Base-by-base conservation (phyloP, 2,329 filamentous ascomycete species). In the Leptodontidium sp. region DNA sequence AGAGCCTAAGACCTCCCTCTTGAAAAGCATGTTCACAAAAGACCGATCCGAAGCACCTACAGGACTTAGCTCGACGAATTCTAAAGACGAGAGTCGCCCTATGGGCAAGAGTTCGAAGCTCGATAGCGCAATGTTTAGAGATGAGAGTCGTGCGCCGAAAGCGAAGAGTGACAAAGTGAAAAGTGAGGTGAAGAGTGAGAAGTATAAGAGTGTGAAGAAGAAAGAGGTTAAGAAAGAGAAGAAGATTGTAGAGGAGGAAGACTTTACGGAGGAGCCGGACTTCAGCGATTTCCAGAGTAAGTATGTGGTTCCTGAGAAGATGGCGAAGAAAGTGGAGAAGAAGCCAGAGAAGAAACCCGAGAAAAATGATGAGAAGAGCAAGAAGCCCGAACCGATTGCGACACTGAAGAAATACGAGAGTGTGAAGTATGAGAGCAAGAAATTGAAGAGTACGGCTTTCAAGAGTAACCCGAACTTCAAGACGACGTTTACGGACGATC, bases 21-120 rank as follows among this genome's bases (percentile, higher is more conserved):
- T 53, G 4, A 32, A 53, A 53, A 53, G 50, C 26, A 32, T 53
- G 14, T 32, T 53, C 15, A 53, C 50, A 11, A 53, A 53, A 53
- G 50, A 53, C 29, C 50, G 50, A 1, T 32, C 50, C 11, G 50
- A 53, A 35, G 26, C 26, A 21, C 21, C 21, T 1, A 12, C 26
- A 15, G 15, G 2, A 9, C 4, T 32, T 8, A 24, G 29, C 14
- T 53, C 50, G 26, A 32, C 12, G 24, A 14, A 52, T 26, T 52
- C 29, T 6, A 52, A 52, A 26, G 49, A 52, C 15, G 49, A 52
- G 49, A 52, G 24, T 29, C 26, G 21, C 14, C 12, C 11, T 9
- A 2, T 8, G 4, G 11, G 50, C 6, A 53, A 53, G 6, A 53
- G 50, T 15, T 26, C 29, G 26, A 53, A 24, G 14, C 7, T 53